These are phyloP conservation scores for Thelonectria discophora DNA, from an alignment of 2,329 filamentous ascomycete species.

Conservation along the genomic window DNA sequence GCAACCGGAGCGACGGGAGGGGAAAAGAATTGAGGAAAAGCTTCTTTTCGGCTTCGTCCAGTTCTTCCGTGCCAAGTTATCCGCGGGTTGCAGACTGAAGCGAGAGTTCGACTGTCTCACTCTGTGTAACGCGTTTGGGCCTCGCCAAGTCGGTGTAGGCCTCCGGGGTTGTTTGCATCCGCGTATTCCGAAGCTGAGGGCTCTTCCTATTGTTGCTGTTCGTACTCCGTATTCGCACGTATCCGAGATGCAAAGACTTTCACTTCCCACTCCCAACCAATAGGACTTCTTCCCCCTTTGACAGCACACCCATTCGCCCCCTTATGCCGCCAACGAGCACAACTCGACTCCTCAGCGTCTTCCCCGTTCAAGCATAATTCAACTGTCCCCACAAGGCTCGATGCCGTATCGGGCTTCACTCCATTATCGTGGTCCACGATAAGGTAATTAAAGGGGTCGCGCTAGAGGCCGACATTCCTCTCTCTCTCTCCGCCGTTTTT, in stretches of 20 bases:
- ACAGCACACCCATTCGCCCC: neutral
- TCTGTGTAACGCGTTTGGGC: neutral
- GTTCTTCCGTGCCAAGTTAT: neutral
- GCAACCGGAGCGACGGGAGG: neutral
- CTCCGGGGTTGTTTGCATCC: no score
- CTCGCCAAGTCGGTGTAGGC: neutral
- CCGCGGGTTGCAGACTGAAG: neutral
- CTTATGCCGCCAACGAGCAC: neutral
- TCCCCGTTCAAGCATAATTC: neutral
- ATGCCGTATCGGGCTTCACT: slow-evolving; percentile 19
- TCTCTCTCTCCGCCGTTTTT: slow-evolving; percentile 18
- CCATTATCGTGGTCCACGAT: slow-evolving; percentile 18
- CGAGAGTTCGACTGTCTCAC: neutral
- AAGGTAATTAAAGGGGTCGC: slow-evolving; percentile 27
- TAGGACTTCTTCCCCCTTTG: neutral
- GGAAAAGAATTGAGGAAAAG: neutral
- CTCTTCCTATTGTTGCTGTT: neutral
- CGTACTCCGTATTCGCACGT: no score
- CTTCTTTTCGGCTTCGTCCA: neutral
- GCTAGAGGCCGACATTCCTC: slow-evolving; percentile 1
- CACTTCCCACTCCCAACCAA: neutral
- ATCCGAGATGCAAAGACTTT: neutral
- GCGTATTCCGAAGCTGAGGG: neutral
- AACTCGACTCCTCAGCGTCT: neutral
- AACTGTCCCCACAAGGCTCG: slow-evolving; percentile 4